Conservation (phyloP, 192 early-diverging fungal genomes). For the Coemansia sp. region DNA sequence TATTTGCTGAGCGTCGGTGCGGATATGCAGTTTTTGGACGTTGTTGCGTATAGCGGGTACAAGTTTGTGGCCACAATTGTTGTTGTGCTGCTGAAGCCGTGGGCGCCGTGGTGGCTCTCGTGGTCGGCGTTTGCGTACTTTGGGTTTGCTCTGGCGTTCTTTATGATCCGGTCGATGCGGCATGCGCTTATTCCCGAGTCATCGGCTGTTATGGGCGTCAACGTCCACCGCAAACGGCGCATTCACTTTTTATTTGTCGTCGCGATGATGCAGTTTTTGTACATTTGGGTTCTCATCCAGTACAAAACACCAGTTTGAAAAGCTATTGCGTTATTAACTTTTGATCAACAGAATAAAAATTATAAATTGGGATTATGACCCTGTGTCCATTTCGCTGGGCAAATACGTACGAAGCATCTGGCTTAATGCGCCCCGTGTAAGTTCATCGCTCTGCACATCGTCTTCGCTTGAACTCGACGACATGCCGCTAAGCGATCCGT, state of each 20-base stretch:
- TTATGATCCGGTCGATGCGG: slow-evolving; percentile 77
- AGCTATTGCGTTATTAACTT: neutral
- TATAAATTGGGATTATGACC: no score
- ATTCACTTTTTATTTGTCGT: slow-evolving; percentile 87
- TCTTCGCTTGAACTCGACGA: slow-evolving; percentile 47
- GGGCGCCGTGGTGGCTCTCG: slow-evolving; percentile 58
- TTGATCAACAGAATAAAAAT: neutral
- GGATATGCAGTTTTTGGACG: slow-evolving; percentile 81
- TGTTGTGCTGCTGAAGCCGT: slow-evolving; percentile 52
- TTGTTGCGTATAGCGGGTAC: slow-evolving; percentile 89
- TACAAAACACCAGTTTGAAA: slow-evolving; percentile 39
- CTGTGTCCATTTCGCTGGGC: slow-evolving; percentile 11
- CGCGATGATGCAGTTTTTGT: slow-evolving; percentile 76
- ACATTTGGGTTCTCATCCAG: slow-evolving; percentile 76
- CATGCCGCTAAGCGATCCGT: slow-evolving; percentile 45
- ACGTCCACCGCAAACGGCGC: slow-evolving; percentile 73
- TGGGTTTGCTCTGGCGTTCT: slow-evolving; percentile 80
- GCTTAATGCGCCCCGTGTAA: slow-evolving; percentile 40
- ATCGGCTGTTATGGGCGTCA: slow-evolving; percentile 60
- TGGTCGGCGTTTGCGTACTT: slow-evolving; percentile 74
- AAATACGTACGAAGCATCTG: slow-evolving; percentile 34
- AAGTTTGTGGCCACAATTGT: slow-evolving; percentile 86
- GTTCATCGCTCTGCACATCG: slow-evolving; percentile 48
- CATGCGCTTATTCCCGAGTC: slow-evolving; percentile 73
- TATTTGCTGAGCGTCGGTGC: slow-evolving; percentile 85